Conservation (phyloP, 306 rosid genomes). For the Cucurbita maxima region DNA sequence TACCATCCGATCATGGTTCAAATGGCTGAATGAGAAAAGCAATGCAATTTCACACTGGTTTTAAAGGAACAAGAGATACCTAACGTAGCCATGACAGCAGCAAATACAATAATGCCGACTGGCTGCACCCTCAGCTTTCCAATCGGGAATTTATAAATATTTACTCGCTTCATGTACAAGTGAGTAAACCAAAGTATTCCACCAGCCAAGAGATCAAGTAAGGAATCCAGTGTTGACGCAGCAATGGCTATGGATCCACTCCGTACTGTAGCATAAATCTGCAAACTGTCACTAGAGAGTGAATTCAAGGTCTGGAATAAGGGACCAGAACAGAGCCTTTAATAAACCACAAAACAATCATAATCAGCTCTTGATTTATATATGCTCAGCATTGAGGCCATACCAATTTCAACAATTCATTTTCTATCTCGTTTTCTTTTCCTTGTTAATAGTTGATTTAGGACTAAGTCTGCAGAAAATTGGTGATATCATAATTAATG, state of each 20-base stretch:
- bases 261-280: conserved; percentile 38
- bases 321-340: neutral
- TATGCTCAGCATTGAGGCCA: neutral
- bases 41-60: neutral
- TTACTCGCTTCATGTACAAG: conserved; percentile 62
- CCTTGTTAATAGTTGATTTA: neutral
- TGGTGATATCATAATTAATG: neutral
- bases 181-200: conserved; percentile 95
- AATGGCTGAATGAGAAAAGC: neutral
- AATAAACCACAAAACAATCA: neutral
- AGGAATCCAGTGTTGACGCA: conserved; percentile 46
- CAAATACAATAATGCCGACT: conserved; percentile 84
- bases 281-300: conserved; percentile 10
- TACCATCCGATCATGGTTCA: neutral
- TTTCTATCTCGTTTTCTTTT: neutral
- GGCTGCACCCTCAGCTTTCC: conserved; percentile 94
- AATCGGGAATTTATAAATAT: conserved; percentile 69
- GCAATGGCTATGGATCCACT: conserved; percentile 50
- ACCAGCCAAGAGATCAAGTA: conserved; percentile 67
- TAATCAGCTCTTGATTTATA: neutral
- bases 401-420: neutral
- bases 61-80: conserved; percentile 26
- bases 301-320: neutral
- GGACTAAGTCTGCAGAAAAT: neutral
- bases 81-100: conserved; percentile 92